Evolutionary conservation across 2,329 filamentous ascomycete species (phyloP), one percentile per base, ranked within the genome.

Genomic region (Colletotrichum nymphaeae): DNA sequence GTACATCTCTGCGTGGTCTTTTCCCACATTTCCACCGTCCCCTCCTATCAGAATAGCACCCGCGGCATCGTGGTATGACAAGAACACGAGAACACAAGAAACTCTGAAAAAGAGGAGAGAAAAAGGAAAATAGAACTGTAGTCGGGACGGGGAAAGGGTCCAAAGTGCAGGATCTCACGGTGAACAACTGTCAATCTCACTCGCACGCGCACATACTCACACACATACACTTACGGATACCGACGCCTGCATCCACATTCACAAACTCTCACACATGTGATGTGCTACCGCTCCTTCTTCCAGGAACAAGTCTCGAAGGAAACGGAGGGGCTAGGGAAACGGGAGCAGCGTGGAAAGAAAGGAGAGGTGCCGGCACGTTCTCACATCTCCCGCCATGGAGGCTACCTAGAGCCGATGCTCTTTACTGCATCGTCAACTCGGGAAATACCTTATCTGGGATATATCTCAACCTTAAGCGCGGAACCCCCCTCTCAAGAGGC

Each of bases 151-250:
- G 3, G 11, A 49, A 49, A 22, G 42, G 42, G 42, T 49, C 19
- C 19, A 49, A 49, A 59, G 58, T 73, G 70, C 70, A 73, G 70
- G 66, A 73, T 73, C 70, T 73, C 70, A 73, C 55, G 66, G 49
- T 42, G 16, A 11, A 64, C 30, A 55, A 63, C 55, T 60, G 63
- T 63, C 64, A 69, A 63, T 63, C 60, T 53, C n/a, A 16, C 35
- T 37, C 64, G 35, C n/a, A 46, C 32, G 30, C 24, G 49, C 49
- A 22, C 42, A 19, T 19, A 22, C 42, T 11, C 19, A 11, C 42
- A n/a, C 42, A 9, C 42, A n/a, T 19, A 9, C 42, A 46, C 42
- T 49, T 11, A 11, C 8, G 37, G 3, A 49, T 49, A 49, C 42
- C 16, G 8, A 19, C 42, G 42, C 42, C n/a, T 49, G n/a, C 42